Conservation (phyloP, 2,329 filamentous ascomycete species). For the Penicillium sp. region DNA sequence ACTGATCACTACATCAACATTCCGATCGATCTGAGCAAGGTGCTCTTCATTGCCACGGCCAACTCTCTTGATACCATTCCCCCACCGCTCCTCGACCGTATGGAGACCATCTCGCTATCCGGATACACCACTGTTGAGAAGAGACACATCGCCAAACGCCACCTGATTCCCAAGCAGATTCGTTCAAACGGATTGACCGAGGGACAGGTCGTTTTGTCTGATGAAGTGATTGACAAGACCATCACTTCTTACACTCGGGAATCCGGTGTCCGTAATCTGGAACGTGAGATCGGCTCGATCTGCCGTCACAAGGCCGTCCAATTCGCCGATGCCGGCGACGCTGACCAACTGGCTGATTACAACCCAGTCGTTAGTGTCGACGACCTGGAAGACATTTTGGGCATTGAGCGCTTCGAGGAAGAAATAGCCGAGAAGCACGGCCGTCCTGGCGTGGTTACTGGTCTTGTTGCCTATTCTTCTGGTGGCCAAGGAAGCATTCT, state of each 20-base stretch:
- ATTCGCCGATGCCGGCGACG: conserved; percentile 85
- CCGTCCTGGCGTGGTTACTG: conserved; percentile 90
- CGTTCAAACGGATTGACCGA: conserved; percentile 79
- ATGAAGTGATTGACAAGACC: conserved; percentile 88
- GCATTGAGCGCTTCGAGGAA: conserved; percentile 90
- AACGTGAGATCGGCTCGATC: conserved; percentile 91
- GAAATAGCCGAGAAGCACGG: conserved; percentile 83
- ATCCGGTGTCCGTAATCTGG: conserved; percentile 90
- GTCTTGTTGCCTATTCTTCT: conserved; percentile 88
- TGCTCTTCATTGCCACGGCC: conserved; percentile 95
- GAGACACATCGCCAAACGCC: conserved; percentile 85
- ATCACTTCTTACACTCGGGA: conserved; percentile 97
- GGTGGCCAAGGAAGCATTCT: conserved; percentile 93
- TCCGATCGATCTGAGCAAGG: conserved; percentile 91
- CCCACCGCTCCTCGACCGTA: conserved; percentile 86
- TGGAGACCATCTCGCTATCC: conserved; percentile 91
- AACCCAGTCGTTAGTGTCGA: conserved; percentile 69
- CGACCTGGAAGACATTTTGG: conserved; percentile 86
- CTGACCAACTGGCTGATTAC: conserved; percentile 66
- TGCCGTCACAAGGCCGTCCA: conserved; percentile 95
- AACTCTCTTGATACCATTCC: conserved; percentile 95
- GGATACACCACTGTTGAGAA: conserved; percentile 98
- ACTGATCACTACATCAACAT: conserved; percentile 96
- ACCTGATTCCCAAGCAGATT: conserved; percentile 96
- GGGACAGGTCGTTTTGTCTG: conserved; percentile 71